Base-by-base conservation (phyloP, 129 eudicot genomes). In the Sambucus nigra region DNA sequence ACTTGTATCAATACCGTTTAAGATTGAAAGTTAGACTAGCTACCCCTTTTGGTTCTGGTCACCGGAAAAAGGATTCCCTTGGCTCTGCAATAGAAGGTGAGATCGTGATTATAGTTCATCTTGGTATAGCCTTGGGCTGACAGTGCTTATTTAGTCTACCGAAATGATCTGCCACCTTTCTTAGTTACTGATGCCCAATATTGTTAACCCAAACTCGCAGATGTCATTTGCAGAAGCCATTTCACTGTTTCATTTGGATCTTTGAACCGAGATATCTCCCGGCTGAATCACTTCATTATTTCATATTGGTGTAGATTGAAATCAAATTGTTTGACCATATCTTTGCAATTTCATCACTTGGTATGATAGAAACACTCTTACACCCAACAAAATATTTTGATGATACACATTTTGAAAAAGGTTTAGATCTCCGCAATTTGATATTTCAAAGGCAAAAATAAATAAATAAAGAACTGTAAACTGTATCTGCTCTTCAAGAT, bases 121-220 rank as follows among this genome's bases (percentile, higher is more conserved):
- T 28, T 46, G 52, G 42, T 55, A 63, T 46, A 61, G 51, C 66
- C 51, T 60, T 42, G 50, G 60, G 69, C 69, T 64, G 55, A 23
- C 69, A 45, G 49, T 73, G 72, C 48, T 47, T 63, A 57, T 65
- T 64, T 59, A 59, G 35, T 29, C 35, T 3, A n/a, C n/a, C n/a
- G n/a, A n/a, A n/a, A n/a, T n/a, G 35, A 3, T 35, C 13, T 15
- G 1, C 13, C 1, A 3, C 9, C 57, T 73, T 54, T 73, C 44
- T 56, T 65, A 22, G 61, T 72, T 69, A 60, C 84, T 87, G 88
- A 82, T 79, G 76, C 59, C 71, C 67, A 52, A 66, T 76, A 51
- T 71, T 77, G 75, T 83, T 78, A 75, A 65, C 80, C 60, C 62
- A 69, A 56, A 78, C 74, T 80, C 73, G 81, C 94, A 82, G 96